Percentiles rank a stretch among this genome's conserved stretches.
These are phyloP conservation scores for Drechslerella coelobrocha DNA, from an alignment of 2,329 filamentous ascomycete species.

Conservation along the genomic window DNA sequence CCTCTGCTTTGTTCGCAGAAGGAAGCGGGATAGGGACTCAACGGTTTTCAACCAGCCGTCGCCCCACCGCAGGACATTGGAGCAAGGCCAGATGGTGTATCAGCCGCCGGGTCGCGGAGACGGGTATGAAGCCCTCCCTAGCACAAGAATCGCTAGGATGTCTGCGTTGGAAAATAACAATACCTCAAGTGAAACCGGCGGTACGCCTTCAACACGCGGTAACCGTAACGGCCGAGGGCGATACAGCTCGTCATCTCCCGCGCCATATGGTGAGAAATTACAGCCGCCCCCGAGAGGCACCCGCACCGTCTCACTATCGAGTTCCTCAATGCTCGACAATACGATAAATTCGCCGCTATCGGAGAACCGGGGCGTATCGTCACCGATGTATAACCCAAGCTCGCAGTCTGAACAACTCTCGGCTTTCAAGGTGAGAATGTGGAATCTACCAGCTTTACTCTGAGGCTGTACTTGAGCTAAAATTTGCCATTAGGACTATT, in stretches of 20 bases:
- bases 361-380: conserved; percentile 75
- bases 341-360: conserved; percentile 75
- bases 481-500: conserved; percentile 72
- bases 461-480: not conserved
- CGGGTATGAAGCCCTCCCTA: conserved; percentile 78
- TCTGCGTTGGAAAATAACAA: conserved; percentile 80
- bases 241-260: conserved; percentile 37
- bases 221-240: conserved; percentile 32
- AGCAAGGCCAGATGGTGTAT: conserved; percentile 57
- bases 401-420: conserved; percentile 94
- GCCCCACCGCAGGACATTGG: conserved; percentile 63
- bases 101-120: conserved; percentile 56
- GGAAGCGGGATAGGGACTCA: conserved; percentile 65
- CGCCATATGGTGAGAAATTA: conserved; percentile 48
- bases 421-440: conserved; percentile 73
- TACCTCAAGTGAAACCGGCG: conserved; percentile 38
- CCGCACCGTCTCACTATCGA: conserved; percentile 87
- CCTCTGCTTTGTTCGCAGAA: conserved; percentile 68
- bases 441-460: not conserved
- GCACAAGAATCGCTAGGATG: conserved; percentile 92
- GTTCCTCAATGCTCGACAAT: conserved; percentile 75
- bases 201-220: conserved; percentile 62
- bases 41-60: conserved; percentile 85
- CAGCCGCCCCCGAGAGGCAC: conserved; percentile 62
- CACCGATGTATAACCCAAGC: conserved; percentile 80